Conservation (phyloP, 2,329 filamentous ascomycete genomes). For the Claviceps maximensis region DNA sequence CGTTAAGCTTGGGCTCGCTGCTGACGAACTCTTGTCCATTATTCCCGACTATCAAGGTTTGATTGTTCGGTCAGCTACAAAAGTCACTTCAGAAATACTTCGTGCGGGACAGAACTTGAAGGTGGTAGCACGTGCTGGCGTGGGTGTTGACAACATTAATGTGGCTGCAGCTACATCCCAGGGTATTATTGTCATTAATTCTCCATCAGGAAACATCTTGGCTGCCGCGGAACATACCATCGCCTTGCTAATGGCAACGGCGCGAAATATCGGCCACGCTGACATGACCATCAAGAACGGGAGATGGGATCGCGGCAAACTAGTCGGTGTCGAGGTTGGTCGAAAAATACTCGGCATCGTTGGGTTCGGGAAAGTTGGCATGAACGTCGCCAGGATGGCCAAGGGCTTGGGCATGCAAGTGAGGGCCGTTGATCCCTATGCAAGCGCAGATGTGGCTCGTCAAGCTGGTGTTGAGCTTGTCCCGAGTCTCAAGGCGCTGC, state of each 20-base stretch:
- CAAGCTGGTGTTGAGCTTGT: conserved; percentile 53
- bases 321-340: conserved; percentile 67
- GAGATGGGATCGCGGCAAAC: conserved; percentile 60
- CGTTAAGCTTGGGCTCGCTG: conserved; percentile 46
- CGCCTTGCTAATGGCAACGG: conserved; percentile 59
- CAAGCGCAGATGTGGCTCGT: conserved; percentile 56
- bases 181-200: conserved; percentile 71
- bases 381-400: conserved; percentile 68
- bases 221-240: conserved; percentile 71
- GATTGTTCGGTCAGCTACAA: conserved; percentile 70
- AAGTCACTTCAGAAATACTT: conserved; percentile 58
- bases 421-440: conserved; percentile 64
- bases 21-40: conserved; percentile 49
- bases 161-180: conserved; percentile 57
- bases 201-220: conserved; percentile 65
- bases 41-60: conserved; percentile 64
- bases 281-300: conserved; percentile 57
- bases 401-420: conserved; percentile 67
- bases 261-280: conserved; percentile 59
- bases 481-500: conserved; percentile 41
- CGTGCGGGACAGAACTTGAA: conserved; percentile 54
- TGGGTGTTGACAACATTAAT: conserved; percentile 74
- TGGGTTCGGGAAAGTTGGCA: conserved; percentile 70
- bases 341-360: conserved; percentile 66
- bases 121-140: conserved; percentile 68